A percentile compares a stretch with the other conserved stretches of the same genome.
phyloP scores from a whole-genome alignment of 805 yeast species.

The Brettanomyces nanus region DNA sequence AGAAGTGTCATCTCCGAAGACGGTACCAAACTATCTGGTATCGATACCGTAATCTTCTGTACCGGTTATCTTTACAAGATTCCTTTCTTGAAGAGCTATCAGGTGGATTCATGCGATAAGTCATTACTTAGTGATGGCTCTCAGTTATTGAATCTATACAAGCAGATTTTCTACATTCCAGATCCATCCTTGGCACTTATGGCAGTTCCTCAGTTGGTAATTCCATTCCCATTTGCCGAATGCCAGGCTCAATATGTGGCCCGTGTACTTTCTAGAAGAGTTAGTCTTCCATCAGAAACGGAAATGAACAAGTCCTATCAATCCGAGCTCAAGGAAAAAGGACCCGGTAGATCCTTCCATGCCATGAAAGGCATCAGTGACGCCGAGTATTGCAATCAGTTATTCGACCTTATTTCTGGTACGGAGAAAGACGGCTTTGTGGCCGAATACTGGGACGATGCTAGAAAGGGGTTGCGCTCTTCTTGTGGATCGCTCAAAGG shows the following conservation, averaged over 20 bases:
- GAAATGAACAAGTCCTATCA: slow-evolving; percentile 29
- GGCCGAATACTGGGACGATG: slow-evolving; percentile 25
- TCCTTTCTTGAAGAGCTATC: slow-evolving; percentile 46
- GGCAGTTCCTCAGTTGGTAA: slow-evolving; percentile 37
- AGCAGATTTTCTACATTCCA: slow-evolving; percentile 37
- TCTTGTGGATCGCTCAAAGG: slow-evolving; percentile 22
- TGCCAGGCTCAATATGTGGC: slow-evolving; percentile 38
- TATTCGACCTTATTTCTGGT: slow-evolving; percentile 29
- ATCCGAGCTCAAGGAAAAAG: slow-evolving; percentile 31
- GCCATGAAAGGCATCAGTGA: slow-evolving; percentile 49
- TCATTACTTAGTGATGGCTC: slow-evolving; percentile 27
- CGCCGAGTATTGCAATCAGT: slow-evolving; percentile 45
- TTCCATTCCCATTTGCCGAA: slow-evolving; percentile 44
- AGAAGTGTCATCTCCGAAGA: slow-evolving; percentile 37
- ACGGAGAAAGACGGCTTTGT: slow-evolving; percentile 28
- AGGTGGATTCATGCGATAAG: slow-evolving; percentile 14
- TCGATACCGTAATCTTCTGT: slow-evolving; percentile 58
- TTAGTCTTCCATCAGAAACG: slow-evolving; percentile 30
- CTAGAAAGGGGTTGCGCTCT: slow-evolving; percentile 17
- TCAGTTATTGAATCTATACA: slow-evolving; percentile 31
- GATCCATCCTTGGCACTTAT: slow-evolving; percentile 37
- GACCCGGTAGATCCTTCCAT: slow-evolving; percentile 43
- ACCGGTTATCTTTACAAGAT: slow-evolving; percentile 67
- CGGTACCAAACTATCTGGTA: slow-evolving; percentile 35
- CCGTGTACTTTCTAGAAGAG: slow-evolving; percentile 34